Evolutionary conservation across 768 basidiomycete species (phyloP).

Genomic region (Mycena metata): DNA sequence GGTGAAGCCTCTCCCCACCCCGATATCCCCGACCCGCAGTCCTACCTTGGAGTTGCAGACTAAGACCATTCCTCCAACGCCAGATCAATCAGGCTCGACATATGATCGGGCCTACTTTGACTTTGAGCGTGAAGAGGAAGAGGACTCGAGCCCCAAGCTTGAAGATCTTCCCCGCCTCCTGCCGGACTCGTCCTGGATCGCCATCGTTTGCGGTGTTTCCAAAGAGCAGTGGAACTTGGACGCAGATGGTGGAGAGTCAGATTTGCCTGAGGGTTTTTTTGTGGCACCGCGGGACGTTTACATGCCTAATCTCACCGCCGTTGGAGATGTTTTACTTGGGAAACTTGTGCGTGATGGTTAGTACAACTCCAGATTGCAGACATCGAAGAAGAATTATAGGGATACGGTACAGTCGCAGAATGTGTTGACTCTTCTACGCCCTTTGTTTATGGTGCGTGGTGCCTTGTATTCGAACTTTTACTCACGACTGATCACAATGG

Average conservation of each 20-base stretch:
- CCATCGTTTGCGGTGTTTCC: conserved; percentile 82
- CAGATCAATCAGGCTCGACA: conserved; percentile 30
- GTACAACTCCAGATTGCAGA: conserved; percentile 1
- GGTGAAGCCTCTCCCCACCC: conserved; percentile 49
- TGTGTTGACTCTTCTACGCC: conserved; percentile 83
- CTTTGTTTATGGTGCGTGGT: conserved; percentile 76
- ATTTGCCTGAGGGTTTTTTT: conserved; percentile 78
- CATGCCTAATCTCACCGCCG: conserved; percentile 85
- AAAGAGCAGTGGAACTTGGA: conserved; percentile 64
- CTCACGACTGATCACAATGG: not conserved
- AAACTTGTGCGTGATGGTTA: conserved; percentile 69
- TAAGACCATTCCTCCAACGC: conserved; percentile 55
- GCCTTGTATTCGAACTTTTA: not conserved
- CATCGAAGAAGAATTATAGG: conserved; percentile 53
- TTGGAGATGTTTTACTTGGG: conserved; percentile 81
- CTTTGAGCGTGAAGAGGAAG: conserved; percentile 29
- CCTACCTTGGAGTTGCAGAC: conserved; percentile 31
- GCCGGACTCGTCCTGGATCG: conserved; percentile 81
- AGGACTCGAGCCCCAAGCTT: not conserved
- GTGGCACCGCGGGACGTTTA: conserved; percentile 84
- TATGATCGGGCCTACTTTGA: conserved; percentile 30
- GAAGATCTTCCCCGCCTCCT: conserved; percentile 60
- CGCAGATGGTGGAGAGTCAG: conserved; percentile 48
- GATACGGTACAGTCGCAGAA: conserved; percentile 87
- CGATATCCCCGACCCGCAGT: conserved; percentile 21